Conservation (phyloP, 2,329 filamentous ascomycete species). For the Cladophialophora exuberans region DNA sequence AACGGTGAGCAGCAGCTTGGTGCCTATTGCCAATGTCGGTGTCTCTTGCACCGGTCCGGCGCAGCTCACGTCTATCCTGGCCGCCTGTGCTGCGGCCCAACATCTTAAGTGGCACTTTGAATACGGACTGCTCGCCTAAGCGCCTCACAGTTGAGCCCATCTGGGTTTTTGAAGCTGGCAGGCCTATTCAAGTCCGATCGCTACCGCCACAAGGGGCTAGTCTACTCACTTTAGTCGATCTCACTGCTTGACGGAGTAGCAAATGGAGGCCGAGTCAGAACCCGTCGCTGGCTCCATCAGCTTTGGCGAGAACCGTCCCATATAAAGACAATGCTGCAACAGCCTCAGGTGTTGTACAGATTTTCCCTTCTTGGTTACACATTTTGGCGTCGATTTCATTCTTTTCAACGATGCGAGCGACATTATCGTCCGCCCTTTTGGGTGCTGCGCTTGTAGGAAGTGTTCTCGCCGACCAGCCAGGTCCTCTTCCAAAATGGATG, state of each 20-base stretch:
- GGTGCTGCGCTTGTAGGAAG: constrained; percentile 9
- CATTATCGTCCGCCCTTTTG: constrained; percentile 14
- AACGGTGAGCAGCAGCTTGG: neutral
- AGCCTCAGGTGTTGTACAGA: constrained; percentile 13
- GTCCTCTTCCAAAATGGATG: constrained; percentile 23
- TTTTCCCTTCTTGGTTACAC: neutral
- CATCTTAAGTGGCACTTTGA: neutral
- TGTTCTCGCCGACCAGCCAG: constrained; percentile 7
- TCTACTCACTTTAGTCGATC: constrained; percentile 2
- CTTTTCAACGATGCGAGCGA: constrained; percentile 14
- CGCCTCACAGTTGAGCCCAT: neutral
- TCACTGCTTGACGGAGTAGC: constrained; percentile 4
- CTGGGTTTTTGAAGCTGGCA: constrained; percentile 2
- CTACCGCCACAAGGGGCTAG: constrained; percentile 1
- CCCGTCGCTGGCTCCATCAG: constrained; percentile 6
- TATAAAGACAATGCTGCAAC: constrained; percentile 13
- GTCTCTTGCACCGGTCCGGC: neutral
- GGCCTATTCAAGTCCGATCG: neutral
- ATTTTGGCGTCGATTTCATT: constrained; percentile 2
- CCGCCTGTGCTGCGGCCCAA: neutral
- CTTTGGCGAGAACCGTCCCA: neutral
- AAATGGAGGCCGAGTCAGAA: constrained; percentile 4
- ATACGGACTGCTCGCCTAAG: neutral
- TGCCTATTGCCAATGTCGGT: neutral
- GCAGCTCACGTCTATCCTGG: neutral